Evolutionary conservation across 2,329 filamentous ascomycete genomes (phyloP).

Genomic region (Colletotrichum navitas): DNA sequence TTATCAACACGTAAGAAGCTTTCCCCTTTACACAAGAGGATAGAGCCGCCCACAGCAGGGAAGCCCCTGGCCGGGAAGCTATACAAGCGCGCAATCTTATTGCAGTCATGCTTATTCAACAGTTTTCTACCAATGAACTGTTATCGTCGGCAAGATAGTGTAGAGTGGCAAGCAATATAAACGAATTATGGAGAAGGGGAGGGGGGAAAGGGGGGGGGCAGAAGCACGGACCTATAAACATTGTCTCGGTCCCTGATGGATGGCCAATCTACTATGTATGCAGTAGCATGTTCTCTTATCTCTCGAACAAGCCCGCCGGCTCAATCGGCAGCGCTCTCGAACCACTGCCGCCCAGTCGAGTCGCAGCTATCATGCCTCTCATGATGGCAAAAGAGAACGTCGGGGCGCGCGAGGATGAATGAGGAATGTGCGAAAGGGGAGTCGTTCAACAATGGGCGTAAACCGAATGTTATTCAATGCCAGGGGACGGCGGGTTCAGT

Average conservation of each 20-base stretch:
- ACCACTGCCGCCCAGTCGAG: not conserved
- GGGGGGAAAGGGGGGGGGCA: not conserved
- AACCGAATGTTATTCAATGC: too few relatives aligned
- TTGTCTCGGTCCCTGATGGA: too few relatives aligned
- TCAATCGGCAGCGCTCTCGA: slow-evolving; percentile 28
- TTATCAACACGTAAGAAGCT: too few relatives aligned
- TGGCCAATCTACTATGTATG: too few relatives aligned
- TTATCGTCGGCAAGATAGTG: slow-evolving; percentile 19
- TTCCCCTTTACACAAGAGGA: too few relatives aligned
- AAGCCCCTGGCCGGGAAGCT: slow-evolving; percentile 14
- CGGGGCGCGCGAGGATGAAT: slow-evolving; percentile 34
- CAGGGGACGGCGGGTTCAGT: not conserved
- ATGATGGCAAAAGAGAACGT: not conserved
- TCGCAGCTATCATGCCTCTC: not conserved
- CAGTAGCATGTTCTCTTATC: slow-evolving; percentile 19
- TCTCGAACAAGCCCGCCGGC: slow-evolving; percentile 28
- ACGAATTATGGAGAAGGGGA: not conserved
- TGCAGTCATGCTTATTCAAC: slow-evolving; percentile 38
- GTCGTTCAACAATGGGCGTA: not conserved
- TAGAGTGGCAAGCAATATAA: not conserved
- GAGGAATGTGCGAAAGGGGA: slow-evolving; percentile 29
- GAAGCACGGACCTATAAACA: not conserved
- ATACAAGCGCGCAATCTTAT: slow-evolving; percentile 34
- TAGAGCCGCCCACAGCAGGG: slow-evolving; percentile 16
- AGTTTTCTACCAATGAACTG: slow-evolving; percentile 5